A percentile compares a stretch with the other conserved stretches of the same genome.
These are phyloP conservation scores for Cytospora schulzeri DNA, from an alignment of 2,329 filamentous ascomycete species.

Conservation along the genomic window DNA sequence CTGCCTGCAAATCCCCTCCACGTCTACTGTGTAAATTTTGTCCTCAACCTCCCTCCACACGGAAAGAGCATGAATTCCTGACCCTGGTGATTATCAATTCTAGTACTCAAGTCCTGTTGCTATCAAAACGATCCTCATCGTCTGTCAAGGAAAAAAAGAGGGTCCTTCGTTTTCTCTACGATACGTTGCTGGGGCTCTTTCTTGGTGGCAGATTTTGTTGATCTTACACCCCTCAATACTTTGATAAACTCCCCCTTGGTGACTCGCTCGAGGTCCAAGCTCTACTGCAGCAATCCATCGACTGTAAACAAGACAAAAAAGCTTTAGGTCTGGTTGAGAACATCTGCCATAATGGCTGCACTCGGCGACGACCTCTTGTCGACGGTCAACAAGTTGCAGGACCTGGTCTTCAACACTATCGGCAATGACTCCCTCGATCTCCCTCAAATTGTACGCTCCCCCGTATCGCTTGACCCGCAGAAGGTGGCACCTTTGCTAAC, in stretches of 20 bases:
- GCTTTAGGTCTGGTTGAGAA: conserved; percentile 1
- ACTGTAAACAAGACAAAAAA: not conserved
- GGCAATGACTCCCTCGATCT: conserved; percentile 97
- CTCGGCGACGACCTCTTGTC: conserved; percentile 93
- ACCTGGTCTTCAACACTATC: conserved; percentile 99
- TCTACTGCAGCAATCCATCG: conserved; percentile 8
- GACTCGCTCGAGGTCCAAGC: not conserved
- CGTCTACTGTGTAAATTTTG: conserved; percentile 26
- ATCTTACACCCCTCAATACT: conserved; percentile 15
- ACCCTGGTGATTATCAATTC: conserved; percentile 5
- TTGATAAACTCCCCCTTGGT: conserved; percentile 6
- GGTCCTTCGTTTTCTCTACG: conserved; percentile 2
- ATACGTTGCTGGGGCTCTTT: conserved; percentile 9
- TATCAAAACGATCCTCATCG: conserved; percentile 4
- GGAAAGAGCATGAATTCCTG: conserved; percentile 21
- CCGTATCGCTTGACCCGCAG: conserved; percentile 23
- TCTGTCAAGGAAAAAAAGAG: not conserved
- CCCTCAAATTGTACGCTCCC: conserved; percentile 84
- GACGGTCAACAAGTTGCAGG: conserved; percentile 97
- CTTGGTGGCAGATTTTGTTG: conserved; percentile 25
- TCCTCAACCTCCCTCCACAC: conserved; percentile 7
- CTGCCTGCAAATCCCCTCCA: conserved; percentile 9
- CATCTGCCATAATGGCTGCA: conserved; percentile 70
- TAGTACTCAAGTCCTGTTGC: not conserved
- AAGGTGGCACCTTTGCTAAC: conserved; percentile 30